Evolutionary conservation across 1,139 yeast species (phyloP).

Genomic region (Taiozyma onychis): DNA sequence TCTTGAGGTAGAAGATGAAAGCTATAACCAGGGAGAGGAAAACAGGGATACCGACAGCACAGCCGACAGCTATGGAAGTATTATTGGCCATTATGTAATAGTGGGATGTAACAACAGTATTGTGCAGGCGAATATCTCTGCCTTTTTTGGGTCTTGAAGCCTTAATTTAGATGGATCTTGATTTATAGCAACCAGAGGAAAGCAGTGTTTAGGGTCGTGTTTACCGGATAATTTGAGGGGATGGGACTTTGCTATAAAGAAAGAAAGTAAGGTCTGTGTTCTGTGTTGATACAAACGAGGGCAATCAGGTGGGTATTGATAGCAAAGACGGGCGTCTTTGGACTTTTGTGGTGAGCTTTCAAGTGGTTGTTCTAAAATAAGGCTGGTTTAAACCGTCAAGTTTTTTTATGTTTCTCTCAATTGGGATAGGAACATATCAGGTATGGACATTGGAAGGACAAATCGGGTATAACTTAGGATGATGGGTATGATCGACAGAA

Average conservation of each 20-base stretch:
- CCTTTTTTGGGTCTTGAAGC: not conserved
- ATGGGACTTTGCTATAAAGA: not conserved
- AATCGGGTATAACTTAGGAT: not conserved
- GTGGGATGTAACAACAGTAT: not conserved
- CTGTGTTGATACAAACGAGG: not conserved
- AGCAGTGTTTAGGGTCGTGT: not conserved
- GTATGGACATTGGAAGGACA: not conserved
- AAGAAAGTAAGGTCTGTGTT: too few relatives aligned
- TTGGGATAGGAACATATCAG: not conserved
- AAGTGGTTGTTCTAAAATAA: not conserved
- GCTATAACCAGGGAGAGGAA: constrained; percentile 32
- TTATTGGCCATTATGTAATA: constrained; percentile 15
- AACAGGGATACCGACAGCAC: constrained; percentile 44
- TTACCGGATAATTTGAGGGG: not conserved
- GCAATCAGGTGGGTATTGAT: not conserved
- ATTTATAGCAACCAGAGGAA: not conserved
- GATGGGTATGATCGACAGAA: too few relatives aligned
- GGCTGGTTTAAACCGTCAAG: not conserved
- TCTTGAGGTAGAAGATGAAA: constrained; percentile 30
- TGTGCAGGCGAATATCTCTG: not conserved
- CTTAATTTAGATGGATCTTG: not conserved
- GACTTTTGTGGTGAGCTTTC: not conserved
- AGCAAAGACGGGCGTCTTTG: not conserved
- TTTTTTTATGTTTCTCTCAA: not conserved
- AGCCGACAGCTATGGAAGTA: constrained; percentile 40